Evolutionary conservation across 1,139 yeast genomes (phyloP).

Genomic region (Candida sanyaensis): DNA sequence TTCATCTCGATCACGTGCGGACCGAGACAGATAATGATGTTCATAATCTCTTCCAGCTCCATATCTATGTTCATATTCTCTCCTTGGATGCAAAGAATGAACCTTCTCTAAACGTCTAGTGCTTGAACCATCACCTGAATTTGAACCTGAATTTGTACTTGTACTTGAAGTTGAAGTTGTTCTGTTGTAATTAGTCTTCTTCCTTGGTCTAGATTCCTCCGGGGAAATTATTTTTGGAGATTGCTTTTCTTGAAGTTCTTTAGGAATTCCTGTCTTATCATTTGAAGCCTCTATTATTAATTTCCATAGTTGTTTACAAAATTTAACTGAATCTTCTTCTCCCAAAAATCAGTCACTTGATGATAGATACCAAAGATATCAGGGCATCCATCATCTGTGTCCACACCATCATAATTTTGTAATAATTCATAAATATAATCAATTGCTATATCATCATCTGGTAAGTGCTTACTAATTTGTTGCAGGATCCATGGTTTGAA

Average conservation of each 20-base stretch:
- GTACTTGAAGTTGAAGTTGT: slow-evolving; percentile 16
- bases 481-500: slow-evolving; percentile 38
- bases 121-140: too few relatives aligned
- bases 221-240: slow-evolving; percentile 1
- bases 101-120: not conserved
- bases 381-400: slow-evolving; percentile 20
- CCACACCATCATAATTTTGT: slow-evolving; percentile 18
- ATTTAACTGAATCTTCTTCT: slow-evolving; percentile 31
- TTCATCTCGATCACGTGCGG: slow-evolving; percentile 11
- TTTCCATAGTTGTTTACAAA: slow-evolving; percentile 42
- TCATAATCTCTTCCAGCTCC: slow-evolving; percentile 11
- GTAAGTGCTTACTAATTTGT: slow-evolving; percentile 31
- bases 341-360: slow-evolving; percentile 44
- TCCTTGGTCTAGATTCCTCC: slow-evolving; percentile 1
- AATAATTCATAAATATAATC: slow-evolving; percentile 42
- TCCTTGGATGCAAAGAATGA: not conserved
- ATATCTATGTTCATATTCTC: slow-evolving; percentile 5
- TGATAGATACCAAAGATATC: slow-evolving; percentile 34
- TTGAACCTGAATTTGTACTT: slow-evolving; percentile 19
- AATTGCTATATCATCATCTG: slow-evolving; percentile 49
- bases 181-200: slow-evolving; percentile 28
- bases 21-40: not conserved
- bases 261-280: slow-evolving; percentile 43
- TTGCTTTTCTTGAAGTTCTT: slow-evolving; percentile 21
- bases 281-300: slow-evolving; percentile 41